These are phyloP conservation scores for Alternaria hordeiaustralica DNA, from an alignment of 2,329 filamentous ascomycete genomes.

Conservation along the genomic window DNA sequence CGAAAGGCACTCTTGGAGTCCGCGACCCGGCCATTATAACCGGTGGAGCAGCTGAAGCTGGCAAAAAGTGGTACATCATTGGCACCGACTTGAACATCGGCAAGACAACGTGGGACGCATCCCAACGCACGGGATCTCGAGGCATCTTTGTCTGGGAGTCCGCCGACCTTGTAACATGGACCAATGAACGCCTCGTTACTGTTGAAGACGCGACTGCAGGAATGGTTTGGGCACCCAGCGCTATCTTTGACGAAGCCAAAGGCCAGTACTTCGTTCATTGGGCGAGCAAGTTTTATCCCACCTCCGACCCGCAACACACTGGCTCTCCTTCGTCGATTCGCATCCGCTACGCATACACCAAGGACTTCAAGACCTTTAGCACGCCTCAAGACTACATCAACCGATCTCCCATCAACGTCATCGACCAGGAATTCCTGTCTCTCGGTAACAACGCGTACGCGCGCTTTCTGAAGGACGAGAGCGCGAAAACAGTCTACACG, in stretches of 20 bases:
- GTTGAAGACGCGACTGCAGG: conserved; percentile 62
- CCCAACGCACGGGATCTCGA: conserved; percentile 59
- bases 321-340: conserved; percentile 52
- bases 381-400: conserved; percentile 60
- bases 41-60: conserved; percentile 55
- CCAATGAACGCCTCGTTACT: conserved; percentile 55
- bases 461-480: conserved; percentile 64
- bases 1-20: conserved; percentile 60
- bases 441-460: conserved; percentile 55
- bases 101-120: conserved; percentile 60
- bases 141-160: conserved; percentile 64
- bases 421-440: conserved; percentile 64
- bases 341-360: conserved; percentile 63
- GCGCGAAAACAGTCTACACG: conserved; percentile 59
- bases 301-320: conserved; percentile 57
- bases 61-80: conserved; percentile 63
- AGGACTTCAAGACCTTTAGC: conserved; percentile 62
- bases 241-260: conserved; percentile 59
- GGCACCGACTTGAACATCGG: conserved; percentile 62
- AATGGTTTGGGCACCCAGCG: conserved; percentile 66
- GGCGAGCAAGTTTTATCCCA: conserved; percentile 56
- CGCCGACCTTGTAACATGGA: conserved; percentile 60
- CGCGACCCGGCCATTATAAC: conserved; percentile 60
- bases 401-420: conserved; percentile 56
- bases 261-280: conserved; percentile 58